Evolutionary conservation across 2,329 filamentous ascomycete genomes (phyloP).

Genomic region (Westerdykella sp.): DNA sequence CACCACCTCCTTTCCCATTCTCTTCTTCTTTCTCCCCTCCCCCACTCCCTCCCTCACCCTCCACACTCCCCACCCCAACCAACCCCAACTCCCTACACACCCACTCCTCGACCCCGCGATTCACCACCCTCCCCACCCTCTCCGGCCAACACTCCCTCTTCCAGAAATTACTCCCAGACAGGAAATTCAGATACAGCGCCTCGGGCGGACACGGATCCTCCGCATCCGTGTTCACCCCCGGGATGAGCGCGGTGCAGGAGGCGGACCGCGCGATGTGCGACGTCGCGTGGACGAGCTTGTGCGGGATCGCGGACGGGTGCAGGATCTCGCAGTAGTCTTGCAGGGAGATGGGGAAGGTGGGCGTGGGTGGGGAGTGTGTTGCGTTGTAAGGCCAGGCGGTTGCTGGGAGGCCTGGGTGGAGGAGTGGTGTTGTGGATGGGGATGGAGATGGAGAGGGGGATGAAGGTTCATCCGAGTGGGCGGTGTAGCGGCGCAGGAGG

Average conservation of each 20-base stretch:
- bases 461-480: constrained; percentile 44
- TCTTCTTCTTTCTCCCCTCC: constrained; percentile 27
- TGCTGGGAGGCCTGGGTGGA: constrained; percentile 50
- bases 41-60: constrained; percentile 14
- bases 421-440: neutral
- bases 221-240: constrained; percentile 36
- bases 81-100: constrained; percentile 42
- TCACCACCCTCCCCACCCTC: constrained; percentile 78
- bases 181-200: constrained; percentile 83
- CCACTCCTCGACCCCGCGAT: constrained; percentile 63
- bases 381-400: constrained; percentile 82
- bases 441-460: constrained; percentile 35
- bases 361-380: constrained; percentile 52
- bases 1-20: constrained; percentile 40
- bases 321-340: constrained; percentile 94
- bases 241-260: constrained; percentile 30
- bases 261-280: constrained; percentile 70
- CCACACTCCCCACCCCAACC: constrained; percentile 3
- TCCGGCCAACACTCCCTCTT: constrained; percentile 89
- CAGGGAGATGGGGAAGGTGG: constrained; percentile 68
- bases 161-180: constrained; percentile 92
- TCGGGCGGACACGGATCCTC: constrained; percentile 40
- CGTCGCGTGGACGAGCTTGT: constrained; percentile 69
- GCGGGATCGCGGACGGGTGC: constrained; percentile 65
- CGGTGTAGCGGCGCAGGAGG: constrained; percentile 70